A percentile compares a stretch with the other conserved stretches of the same genome.
Conservation (phyloP, 352 stramenopile genomes). For the Phytophthora macrochlamydospora region DNA sequence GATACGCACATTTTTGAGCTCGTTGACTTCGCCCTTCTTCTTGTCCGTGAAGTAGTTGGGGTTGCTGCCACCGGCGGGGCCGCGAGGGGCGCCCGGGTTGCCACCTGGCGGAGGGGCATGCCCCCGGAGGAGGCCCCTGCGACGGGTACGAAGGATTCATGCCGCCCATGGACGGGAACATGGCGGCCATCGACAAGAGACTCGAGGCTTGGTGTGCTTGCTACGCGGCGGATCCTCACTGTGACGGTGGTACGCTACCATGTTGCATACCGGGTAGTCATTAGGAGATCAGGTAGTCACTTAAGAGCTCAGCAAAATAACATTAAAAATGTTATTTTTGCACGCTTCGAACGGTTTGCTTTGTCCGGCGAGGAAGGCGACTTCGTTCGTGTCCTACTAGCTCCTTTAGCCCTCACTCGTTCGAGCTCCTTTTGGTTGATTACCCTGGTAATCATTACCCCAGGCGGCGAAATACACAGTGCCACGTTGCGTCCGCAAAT, state of each 20-base stretch:
- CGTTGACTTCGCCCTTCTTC: slow-evolving; percentile 96
- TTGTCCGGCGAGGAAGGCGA: no score
- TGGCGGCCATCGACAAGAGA: slow-evolving; percentile 6
- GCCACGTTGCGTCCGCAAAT: no score
- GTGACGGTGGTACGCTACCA: not conserved
- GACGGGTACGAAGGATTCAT: slow-evolving; percentile 41
- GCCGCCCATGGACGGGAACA: slow-evolving; percentile 36
- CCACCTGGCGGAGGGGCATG: slow-evolving; percentile 28
- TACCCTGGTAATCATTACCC: no score
- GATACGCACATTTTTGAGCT: slow-evolving; percentile 92
- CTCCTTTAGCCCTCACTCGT: no score
- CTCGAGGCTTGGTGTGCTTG: not conserved
- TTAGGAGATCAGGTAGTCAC: not conserved
- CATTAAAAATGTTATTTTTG: no score
- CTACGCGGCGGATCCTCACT: slow-evolving; percentile 31
- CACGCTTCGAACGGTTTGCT: no score
- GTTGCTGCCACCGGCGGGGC: slow-evolving; percentile 45
- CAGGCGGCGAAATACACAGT: no score
- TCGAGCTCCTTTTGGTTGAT: no score
- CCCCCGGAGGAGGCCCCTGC: slow-evolving; percentile 21
- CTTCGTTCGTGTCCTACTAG: no score
- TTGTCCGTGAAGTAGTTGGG: slow-evolving; percentile 90
- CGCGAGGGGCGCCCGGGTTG: slow-evolving; percentile 15
- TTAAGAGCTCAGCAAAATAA: not conserved
- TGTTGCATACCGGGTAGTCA: not conserved